These are phyloP conservation scores for Ceratocystiopsis minuta DNA, from an alignment of 2,329 filamentous ascomycete species.

Conservation along the genomic window DNA sequence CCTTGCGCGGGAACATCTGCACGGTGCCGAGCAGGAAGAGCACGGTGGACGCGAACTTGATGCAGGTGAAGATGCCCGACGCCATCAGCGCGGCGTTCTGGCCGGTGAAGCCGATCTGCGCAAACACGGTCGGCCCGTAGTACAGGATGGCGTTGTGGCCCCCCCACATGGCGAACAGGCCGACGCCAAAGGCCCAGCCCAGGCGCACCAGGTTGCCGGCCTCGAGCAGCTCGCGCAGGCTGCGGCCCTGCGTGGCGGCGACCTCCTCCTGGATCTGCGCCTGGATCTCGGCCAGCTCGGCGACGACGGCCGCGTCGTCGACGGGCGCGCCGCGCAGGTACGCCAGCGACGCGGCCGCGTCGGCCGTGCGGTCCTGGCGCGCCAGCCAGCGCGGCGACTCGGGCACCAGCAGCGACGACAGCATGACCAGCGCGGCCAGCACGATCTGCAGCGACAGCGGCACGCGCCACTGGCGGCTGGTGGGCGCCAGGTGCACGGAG, in stretches of 20 bases:
- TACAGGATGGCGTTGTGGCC: constrained; percentile 52
- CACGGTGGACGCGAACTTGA: constrained; percentile 7
- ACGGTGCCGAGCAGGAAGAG: constrained; percentile 8
- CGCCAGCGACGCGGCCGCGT: constrained; percentile 49
- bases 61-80: constrained; percentile 30
- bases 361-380: constrained; percentile 43
- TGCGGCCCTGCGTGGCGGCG: neutral
- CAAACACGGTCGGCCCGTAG: constrained; percentile 44
- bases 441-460: constrained; percentile 37
- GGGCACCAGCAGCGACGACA: constrained; percentile 51
- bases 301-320: constrained; percentile 39
- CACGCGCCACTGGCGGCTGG: constrained; percentile 30
- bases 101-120: constrained; percentile 39
- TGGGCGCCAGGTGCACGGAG: constrained; percentile 14
- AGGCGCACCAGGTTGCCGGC: neutral
- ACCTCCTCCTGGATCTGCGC: constrained; percentile 11
- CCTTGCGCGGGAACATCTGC: constrained; percentile 10
- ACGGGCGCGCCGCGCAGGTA: constrained; percentile 32
- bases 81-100: constrained; percentile 39
- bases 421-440: constrained; percentile 44
- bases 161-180: constrained; percentile 45
- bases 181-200: neutral
- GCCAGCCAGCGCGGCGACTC: constrained; percentile 62
- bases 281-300: constrained; percentile 57
- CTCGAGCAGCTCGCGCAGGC: constrained; percentile 13